A percentile compares a stretch with the other conserved stretches of the same genome.
Conservation (phyloP, 345 rosid species). For the Salix dunnii region DNA sequence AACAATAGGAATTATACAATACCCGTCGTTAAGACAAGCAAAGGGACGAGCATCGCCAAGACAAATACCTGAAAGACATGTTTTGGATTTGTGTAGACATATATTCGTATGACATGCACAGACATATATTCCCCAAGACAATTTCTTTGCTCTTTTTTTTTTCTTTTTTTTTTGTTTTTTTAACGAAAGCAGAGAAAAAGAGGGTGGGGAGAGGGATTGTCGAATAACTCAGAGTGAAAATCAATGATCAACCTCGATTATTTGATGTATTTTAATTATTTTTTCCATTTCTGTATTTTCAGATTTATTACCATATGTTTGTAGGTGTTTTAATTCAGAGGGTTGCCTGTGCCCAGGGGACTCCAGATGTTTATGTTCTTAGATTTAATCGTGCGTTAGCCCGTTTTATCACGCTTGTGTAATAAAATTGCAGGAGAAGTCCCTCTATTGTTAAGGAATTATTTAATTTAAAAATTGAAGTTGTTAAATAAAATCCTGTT, state of each 20-base stretch:
- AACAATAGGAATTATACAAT: too few species aligned
- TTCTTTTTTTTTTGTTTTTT: not conserved
- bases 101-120: not conserved
- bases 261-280: not conserved
- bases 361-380: not conserved
- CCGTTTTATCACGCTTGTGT: not conserved
- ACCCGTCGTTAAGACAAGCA: conserved; percentile 30
- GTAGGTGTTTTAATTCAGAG: not conserved
- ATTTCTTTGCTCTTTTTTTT: not conserved
- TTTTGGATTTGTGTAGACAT: conserved; percentile 51
- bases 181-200: not conserved
- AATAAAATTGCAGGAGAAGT: not conserved
- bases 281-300: not conserved
- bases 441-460: too few species aligned
- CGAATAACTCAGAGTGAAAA: not conserved
- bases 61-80: conserved; percentile 44
- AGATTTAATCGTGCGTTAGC: not conserved
- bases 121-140: too few species aligned
- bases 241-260: not conserved
- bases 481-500: too few species aligned
- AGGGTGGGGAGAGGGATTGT: too few species aligned
- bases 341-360: not conserved
- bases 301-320: not conserved
- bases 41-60: conserved; percentile 26
- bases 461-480: too few species aligned